phyloP scores from a whole-genome alignment of 2,329 filamentous ascomycete species.

The Colletotrichum sp. region DNA sequence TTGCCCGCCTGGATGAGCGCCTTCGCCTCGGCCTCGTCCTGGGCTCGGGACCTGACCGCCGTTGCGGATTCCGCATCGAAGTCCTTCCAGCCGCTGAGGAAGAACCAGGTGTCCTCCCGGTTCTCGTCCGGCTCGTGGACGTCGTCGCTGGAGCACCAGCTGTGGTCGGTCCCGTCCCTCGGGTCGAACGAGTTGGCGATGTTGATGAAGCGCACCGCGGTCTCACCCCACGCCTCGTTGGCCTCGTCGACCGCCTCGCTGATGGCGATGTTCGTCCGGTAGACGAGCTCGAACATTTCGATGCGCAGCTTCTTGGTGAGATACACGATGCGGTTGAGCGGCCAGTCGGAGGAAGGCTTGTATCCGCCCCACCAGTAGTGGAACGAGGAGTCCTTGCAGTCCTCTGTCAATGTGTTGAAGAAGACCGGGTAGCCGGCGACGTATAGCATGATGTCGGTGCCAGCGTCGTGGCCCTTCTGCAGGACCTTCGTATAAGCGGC shows the following conservation, averaged over 20 bases:
- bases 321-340: not conserved
- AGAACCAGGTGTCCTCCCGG: not conserved
- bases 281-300: not conserved
- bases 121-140: not conserved
- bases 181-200: not conserved
- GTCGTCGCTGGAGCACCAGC: not conserved
- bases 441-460: not conserved
- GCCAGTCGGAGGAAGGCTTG: not conserved
- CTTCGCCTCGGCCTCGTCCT: not conserved
- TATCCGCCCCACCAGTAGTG: not conserved
- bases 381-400: not conserved
- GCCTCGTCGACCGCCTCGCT: not conserved
- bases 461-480: not conserved
- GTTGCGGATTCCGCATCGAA: not conserved
- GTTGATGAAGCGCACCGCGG: not conserved
- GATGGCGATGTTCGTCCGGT: not conserved
- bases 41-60: not conserved
- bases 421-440: not conserved
- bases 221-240: not conserved
- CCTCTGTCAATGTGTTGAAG: not conserved
- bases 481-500: not conserved
- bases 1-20: not conserved
- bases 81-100: not conserved
- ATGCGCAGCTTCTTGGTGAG: not conserved
- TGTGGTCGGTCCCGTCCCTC: not conserved